These are phyloP conservation scores for Theobroma grandiflorum DNA, from an alignment of 441 rosid genomes.

Conservation along the genomic window DNA sequence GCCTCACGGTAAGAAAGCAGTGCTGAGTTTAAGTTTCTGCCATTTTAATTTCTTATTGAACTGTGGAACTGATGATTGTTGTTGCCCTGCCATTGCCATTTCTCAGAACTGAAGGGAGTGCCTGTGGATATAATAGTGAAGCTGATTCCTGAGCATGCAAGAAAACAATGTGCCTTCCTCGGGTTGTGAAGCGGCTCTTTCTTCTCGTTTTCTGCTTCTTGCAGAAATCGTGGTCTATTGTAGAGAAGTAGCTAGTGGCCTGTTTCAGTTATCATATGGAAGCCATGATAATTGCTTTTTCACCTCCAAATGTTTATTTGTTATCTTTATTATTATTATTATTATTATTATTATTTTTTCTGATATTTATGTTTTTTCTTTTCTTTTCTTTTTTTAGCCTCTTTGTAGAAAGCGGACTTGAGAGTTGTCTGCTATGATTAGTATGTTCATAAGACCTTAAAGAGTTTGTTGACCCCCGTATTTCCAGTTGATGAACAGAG, in stretches of 20 bases:
- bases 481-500: conserved; percentile 27
- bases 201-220: conserved; percentile 42
- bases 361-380: conserved; percentile 22
- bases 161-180: conserved; percentile 78
- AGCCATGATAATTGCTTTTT: conserved; percentile 30
- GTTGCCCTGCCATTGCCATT: neutral
- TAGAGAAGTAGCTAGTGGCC: conserved; percentile 48
- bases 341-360: conserved; percentile 22
- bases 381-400: neutral
- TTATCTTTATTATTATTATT: conserved; percentile 34
- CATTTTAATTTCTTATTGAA: neutral
- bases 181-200: conserved; percentile 54
- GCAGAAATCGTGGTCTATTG: conserved; percentile 46
- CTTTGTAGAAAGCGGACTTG: conserved; percentile 39
- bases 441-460: conserved; percentile 33
- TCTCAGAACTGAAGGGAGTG: conserved; percentile 82
- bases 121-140: conserved; percentile 68
- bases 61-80: neutral
- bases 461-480: conserved; percentile 28
- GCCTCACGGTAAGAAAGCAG: conserved; percentile 62
- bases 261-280: conserved; percentile 33
- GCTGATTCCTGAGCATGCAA: conserved; percentile 91
- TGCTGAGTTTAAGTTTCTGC: neutral
- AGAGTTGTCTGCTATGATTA: conserved; percentile 26
- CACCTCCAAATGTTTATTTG: conserved; percentile 42